A percentile compares a stretch with the other conserved stretches of the same genome.
Conservation (phyloP, 2,329 filamentous ascomycete species). For the Talaromyces verruculosus region DNA sequence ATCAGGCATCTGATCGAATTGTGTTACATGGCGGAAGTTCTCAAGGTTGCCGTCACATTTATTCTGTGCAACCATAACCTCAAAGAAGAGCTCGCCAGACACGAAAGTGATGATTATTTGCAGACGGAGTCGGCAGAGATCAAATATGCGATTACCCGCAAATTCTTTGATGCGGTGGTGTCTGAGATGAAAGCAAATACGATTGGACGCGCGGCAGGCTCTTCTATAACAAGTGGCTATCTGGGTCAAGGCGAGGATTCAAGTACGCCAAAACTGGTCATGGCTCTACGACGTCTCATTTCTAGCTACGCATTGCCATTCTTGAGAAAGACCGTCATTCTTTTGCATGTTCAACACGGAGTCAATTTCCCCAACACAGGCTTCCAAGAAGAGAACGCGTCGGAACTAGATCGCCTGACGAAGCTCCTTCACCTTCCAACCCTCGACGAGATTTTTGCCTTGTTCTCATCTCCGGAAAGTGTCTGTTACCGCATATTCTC, state of each 20-base stretch:
- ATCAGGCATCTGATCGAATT: constrained; percentile 77
- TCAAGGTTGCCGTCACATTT: constrained; percentile 70
- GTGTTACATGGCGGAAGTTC: constrained; percentile 87
- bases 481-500: constrained; percentile 53
- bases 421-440: constrained; percentile 72
- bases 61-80: constrained; percentile 41
- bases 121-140: constrained; percentile 32
- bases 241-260: constrained; percentile 40
- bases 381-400: constrained; percentile 61
- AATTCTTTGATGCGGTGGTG: constrained; percentile 42
- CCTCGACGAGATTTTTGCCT: constrained; percentile 73
- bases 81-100: constrained; percentile 35
- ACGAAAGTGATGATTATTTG: constrained; percentile 32
- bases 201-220: constrained; percentile 36
- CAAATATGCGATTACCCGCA: constrained; percentile 32
- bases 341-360: constrained; percentile 84
- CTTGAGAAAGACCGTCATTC: constrained; percentile 77
- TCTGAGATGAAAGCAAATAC: constrained; percentile 39
- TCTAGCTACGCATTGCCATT: constrained; percentile 87
- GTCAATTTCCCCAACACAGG: constrained; percentile 78
- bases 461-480: constrained; percentile 47
- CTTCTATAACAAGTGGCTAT: constrained; percentile 39
- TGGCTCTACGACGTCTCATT: constrained; percentile 47
- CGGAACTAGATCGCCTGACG: constrained; percentile 80
- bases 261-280: constrained; percentile 34